A percentile compares a stretch with the other conserved stretches of the same genome.
These are phyloP conservation scores for Stephania yunnanensis DNA, from an alignment of 164 flowering plant species.

Conservation along the genomic window DNA sequence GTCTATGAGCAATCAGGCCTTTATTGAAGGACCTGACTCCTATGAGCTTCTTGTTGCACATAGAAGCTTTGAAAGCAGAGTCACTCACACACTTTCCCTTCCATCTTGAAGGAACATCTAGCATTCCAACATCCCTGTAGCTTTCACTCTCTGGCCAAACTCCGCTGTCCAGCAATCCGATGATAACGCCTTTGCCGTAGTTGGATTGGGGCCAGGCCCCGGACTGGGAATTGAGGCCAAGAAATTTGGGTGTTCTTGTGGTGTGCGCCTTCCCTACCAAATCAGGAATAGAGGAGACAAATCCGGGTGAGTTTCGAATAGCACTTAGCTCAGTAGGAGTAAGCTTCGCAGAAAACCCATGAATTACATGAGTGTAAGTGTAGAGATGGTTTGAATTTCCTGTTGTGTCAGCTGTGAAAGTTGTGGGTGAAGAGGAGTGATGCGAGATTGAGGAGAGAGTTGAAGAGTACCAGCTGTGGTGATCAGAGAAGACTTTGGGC, in stretches of 20 bases:
- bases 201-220: slow-evolving; percentile 19
- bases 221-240: slow-evolving; percentile 3
- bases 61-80: slow-evolving; percentile 10
- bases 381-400: slow-evolving; percentile 4
- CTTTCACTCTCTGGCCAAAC: slow-evolving; percentile 25
- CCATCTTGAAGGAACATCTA: slow-evolving; percentile 12
- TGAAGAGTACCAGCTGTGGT: slow-evolving; percentile 9
- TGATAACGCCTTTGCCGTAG: slow-evolving; percentile 19
- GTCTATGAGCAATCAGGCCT: slow-evolving; percentile 11
- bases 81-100: slow-evolving; percentile 19
- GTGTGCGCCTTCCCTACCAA: slow-evolving; percentile 5
- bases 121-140: slow-evolving; percentile 16
- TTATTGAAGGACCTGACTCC: slow-evolving; percentile 18
- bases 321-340: slow-evolving; percentile 9
- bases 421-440: not conserved
- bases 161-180: slow-evolving; percentile 20
- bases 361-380: slow-evolving; percentile 8
- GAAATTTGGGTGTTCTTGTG: slow-evolving; percentile 15
- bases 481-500: slow-evolving; percentile 6
- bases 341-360: slow-evolving; percentile 12
- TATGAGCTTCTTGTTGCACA: slow-evolving; percentile 20
- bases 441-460: slow-evolving; percentile 5
- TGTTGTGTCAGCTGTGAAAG: not conserved
- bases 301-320: slow-evolving; percentile 6
- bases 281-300: slow-evolving; percentile 7